phyloP scores from a whole-genome alignment of 805 yeast species.

The Candida methanosorbosa region DNA sequence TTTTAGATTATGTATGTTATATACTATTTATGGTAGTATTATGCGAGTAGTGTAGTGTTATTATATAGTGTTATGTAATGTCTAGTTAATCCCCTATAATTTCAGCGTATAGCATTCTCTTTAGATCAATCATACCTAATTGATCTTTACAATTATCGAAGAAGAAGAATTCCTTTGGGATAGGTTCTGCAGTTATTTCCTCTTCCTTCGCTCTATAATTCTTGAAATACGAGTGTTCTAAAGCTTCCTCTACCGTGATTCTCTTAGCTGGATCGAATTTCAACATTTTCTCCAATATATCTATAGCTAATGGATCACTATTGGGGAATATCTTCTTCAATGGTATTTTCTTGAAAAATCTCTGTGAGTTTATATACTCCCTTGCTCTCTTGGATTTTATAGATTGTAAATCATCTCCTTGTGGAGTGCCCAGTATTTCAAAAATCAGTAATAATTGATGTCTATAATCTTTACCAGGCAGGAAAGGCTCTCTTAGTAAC shows the following conservation, averaged over 20 bases:
- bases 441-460: constrained; percentile 60
- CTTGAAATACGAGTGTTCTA: constrained; percentile 69
- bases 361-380: constrained; percentile 64
- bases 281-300: constrained; percentile 62
- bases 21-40: too few species aligned
- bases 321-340: constrained; percentile 40
- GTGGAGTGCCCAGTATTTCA: constrained; percentile 66
- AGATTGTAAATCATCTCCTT: constrained; percentile 62
- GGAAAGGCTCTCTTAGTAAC: constrained; percentile 50
- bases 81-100: constrained; percentile 39
- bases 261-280: constrained; percentile 77
- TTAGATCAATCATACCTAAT: constrained; percentile 66
- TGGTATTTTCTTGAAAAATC: constrained; percentile 51
- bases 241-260: constrained; percentile 74
- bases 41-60: too few species aligned
- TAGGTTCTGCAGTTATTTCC: constrained; percentile 78
- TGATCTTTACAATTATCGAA: constrained; percentile 82
- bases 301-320: constrained; percentile 42
- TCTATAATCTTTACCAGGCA: constrained; percentile 70
- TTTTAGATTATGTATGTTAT: too few species aligned
- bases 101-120: constrained; percentile 70
- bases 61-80: too few species aligned
- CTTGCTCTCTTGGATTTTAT: constrained; percentile 70
- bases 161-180: constrained; percentile 81
- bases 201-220: constrained; percentile 71